Evolutionary conservation across 1,139 yeast genomes (phyloP), one percentile per base, ranked within the genome.

Genomic region (Yamadazyma sp.): DNA sequence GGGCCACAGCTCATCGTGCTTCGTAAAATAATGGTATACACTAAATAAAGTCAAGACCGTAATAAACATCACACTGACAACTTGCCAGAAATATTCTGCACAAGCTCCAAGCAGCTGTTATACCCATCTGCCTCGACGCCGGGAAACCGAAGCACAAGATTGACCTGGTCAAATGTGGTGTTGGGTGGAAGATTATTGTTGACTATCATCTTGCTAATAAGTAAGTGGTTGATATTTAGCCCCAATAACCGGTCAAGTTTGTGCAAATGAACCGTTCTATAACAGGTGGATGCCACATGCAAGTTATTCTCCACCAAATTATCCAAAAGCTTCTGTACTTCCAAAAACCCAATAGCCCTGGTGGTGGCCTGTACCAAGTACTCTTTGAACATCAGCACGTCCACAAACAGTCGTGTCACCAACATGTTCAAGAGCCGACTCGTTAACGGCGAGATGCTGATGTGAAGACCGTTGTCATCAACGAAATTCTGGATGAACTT

Each of bases 251-350:
- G 44, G 24, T 25, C 44, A 36, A 37, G 59, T 43, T 40, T 56
- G 45, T 10, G 36, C 22, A 25, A 59, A 11, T 46, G 47, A n/a
- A 67, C 53, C 10, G 59, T 51, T 30, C 48, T 50, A 47, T 63
- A 70, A 44, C 57, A 64, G 22, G 49, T 52, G 3, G 67, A 50
- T 22, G 70, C 48, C 29, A 51, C 48, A 26, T 55, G 51, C 13
- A 70, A 44, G 43, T 67, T 69, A 42, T 57, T 57, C 41, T 68
- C 70, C 32, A 64, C 34, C 36, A 59, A 51, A 42, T 66, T 64
- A 4, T 44, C 46, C 9, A 48, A 28, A n/a, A 66, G 40, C 24
- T 41, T 46, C 4, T 39, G 35, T 15, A 31, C 33, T 27, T 54
- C 48, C 27, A 55, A 43, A 12, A 40, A 39, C 12, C 37, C 30